These are phyloP conservation scores for Cladosporium sp. DNA, from an alignment of 2,329 filamentous ascomycete species.

Conservation along the genomic window DNA sequence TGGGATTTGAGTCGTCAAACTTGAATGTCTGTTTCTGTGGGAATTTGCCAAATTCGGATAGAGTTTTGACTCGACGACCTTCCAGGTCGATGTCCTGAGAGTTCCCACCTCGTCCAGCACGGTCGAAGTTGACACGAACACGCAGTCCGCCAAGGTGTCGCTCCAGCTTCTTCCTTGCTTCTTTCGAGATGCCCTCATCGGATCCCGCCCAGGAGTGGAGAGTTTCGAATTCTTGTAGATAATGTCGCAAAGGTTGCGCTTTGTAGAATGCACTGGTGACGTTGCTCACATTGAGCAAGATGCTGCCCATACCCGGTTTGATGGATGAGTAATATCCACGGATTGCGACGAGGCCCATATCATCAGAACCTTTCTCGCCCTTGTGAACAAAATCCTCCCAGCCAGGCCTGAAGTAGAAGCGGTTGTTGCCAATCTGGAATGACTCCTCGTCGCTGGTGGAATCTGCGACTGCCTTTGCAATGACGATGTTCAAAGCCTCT, in stretches of 20 bases:
- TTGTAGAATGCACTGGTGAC: conserved; percentile 17
- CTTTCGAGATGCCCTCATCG: not conserved
- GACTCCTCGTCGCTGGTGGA: not conserved
- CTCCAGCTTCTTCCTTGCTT: not conserved
- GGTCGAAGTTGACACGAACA: conserved; percentile 12
- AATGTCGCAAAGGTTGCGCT: not conserved
- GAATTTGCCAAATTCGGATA: not conserved
- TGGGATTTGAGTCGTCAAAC: not conserved
- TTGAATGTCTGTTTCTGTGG: not conserved
- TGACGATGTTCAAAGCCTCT: conserved; percentile 20
- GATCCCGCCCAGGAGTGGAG: not conserved
- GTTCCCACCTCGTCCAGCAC: not conserved
- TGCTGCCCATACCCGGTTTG: conserved; percentile 3
- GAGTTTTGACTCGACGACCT: conserved; percentile 6
- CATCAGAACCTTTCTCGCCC: not conserved
- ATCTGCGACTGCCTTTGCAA: conserved; percentile 15
- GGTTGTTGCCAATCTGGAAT: conserved; percentile 18
- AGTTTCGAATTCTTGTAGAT: not conserved
- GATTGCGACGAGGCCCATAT: not conserved
- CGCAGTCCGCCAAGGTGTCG: not conserved
- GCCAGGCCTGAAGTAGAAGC: conserved; percentile 20
- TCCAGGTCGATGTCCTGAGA: not conserved
- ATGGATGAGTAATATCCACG: conserved; percentile 16
- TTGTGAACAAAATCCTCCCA: conserved; percentile 5
- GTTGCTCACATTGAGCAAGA: conserved; percentile 20